Evolutionary conservation across 2,329 filamentous ascomycete genomes (phyloP), one percentile per base, ranked within the genome.

Genomic region (Tolypocladium paradoxum): DNA sequence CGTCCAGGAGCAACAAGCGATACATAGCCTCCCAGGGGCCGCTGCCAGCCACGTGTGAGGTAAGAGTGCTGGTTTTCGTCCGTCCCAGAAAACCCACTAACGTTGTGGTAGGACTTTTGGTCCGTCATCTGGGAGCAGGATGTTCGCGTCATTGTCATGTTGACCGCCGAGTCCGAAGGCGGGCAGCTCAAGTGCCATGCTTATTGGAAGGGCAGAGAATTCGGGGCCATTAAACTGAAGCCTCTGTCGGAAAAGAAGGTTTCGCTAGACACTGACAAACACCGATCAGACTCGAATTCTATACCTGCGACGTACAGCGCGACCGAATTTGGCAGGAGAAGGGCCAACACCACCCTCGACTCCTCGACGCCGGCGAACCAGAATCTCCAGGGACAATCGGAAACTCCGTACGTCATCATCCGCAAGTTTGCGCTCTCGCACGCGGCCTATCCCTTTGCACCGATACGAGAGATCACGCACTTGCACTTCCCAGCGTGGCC

Each of bases 1-100:
- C 91, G 1, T 80, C 84, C 31, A 80, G 86, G 60, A 95, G 88
- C 58, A 85, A 95, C 67, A 96, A 95, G 74, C 82, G 84, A 43
- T 99, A 99, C 65, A 97, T 99, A 69, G 92, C 92, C 49, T 92
- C 90, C 14, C 93, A 99, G 68, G 93, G 90, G 0, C 93, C 93
- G 11, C 80, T 97, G 37, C 93, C 93, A 22, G 84, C 88, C 49
- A 99, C 93, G 0, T 96, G 95, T 64, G 85, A 88, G 67, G 89
- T 92, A 73, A 76, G 84, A 73, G 75, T 83, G 20, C 37, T 4
- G 22, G 43, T 24, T 31, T 6, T 3, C 4, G 31, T 36, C 43
- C 27, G 33, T 4, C 8, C 5, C 36, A 6, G 3, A 11, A 16
- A 16, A 3, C 3, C 43, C n/a, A 22, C 64, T 72, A 59, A 74